A percentile compares a stretch with the other conserved stretches of the same genome.
These are phyloP conservation scores for Hirschfeldia incana DNA, from an alignment of 345 rosid genomes.

Conservation along the genomic window DNA sequence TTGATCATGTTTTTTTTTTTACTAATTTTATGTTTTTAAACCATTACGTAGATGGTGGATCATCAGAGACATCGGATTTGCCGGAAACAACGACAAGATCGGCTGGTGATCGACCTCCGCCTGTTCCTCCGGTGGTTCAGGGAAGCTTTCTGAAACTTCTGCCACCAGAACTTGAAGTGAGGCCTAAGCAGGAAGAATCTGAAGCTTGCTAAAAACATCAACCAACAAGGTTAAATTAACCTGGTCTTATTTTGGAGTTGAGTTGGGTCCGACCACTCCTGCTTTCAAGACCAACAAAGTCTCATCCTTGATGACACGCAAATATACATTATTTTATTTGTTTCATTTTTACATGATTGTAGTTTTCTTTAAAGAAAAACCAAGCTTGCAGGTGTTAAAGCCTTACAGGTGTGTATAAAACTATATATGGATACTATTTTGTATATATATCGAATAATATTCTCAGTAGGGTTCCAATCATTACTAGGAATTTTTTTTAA, in stretches of 20 bases:
- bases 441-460: constrained; percentile 1
- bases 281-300: not conserved
- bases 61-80: constrained; percentile 47
- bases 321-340: not conserved
- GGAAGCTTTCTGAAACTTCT: constrained; percentile 68
- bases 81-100: constrained; percentile 48
- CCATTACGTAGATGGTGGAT: constrained; percentile 17
- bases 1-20: not conserved
- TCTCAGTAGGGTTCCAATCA: not conserved
- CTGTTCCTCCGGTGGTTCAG: constrained; percentile 38
- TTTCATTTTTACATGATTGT: not conserved
- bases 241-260: constrained; percentile 20
- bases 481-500: not conserved
- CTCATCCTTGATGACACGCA: constrained; percentile 13
- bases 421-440: constrained; percentile 5
- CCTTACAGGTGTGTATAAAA: not conserved
- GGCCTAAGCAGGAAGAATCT: constrained; percentile 39
- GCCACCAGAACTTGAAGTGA: constrained; percentile 56
- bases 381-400: not conserved
- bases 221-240: not conserved
- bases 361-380: not conserved
- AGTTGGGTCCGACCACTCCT: constrained; percentile 25
- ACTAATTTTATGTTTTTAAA: not conserved
- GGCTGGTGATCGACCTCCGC: constrained; percentile 39
- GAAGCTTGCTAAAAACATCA: constrained; percentile 29